These are phyloP conservation scores for Pleomassaria siparia DNA, from an alignment of 2,329 filamentous ascomycete genomes.

Conservation along the genomic window DNA sequence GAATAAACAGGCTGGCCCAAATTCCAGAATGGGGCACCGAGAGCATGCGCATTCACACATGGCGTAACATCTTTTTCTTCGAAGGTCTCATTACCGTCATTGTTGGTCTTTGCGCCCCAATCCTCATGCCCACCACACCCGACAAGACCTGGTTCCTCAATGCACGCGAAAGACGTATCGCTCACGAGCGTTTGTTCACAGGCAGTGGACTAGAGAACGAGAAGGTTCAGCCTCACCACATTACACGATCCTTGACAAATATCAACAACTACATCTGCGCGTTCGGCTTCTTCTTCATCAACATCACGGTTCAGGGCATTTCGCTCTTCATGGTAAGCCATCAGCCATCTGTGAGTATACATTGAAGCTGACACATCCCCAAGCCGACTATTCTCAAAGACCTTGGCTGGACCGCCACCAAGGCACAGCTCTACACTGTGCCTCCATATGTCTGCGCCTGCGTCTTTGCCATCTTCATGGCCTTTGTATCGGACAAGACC, in stretches of 20 bases:
- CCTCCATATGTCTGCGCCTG: slow-evolving; percentile 44
- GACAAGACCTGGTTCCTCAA: slow-evolving; percentile 54
- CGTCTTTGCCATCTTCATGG: slow-evolving; percentile 38
- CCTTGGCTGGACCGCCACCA: slow-evolving; percentile 42
- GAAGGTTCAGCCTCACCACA: slow-evolving; percentile 51
- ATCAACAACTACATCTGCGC: slow-evolving; percentile 63
- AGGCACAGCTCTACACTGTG: slow-evolving; percentile 43
- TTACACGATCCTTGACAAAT: slow-evolving; percentile 56
- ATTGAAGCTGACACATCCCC: background rate
- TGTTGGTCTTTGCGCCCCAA: slow-evolving; percentile 51
- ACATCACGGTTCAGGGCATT: slow-evolving; percentile 59
- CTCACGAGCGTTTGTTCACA: slow-evolving; percentile 52
- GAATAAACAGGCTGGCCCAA: slow-evolving; percentile 25
- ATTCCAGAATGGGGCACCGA: slow-evolving; percentile 57
- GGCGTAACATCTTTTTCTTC: slow-evolving; percentile 61
- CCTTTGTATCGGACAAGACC: slow-evolving; percentile 41
- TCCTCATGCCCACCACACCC: slow-evolving; percentile 56
- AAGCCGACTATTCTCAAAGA: slow-evolving; percentile 42
- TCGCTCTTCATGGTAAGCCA: slow-evolving; percentile 41
- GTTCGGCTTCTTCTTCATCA: slow-evolving; percentile 61
- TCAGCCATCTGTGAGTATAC: background rate
- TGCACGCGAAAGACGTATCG: slow-evolving; percentile 57
- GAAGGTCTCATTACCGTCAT: slow-evolving; percentile 59
- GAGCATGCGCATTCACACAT: slow-evolving; percentile 48
- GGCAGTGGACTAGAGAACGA: slow-evolving; percentile 53